Percentiles rank a stretch among this genome's conserved stretches.
Conservation (phyloP, 176 grass and related monocot species). For the Canna indica region DNA sequence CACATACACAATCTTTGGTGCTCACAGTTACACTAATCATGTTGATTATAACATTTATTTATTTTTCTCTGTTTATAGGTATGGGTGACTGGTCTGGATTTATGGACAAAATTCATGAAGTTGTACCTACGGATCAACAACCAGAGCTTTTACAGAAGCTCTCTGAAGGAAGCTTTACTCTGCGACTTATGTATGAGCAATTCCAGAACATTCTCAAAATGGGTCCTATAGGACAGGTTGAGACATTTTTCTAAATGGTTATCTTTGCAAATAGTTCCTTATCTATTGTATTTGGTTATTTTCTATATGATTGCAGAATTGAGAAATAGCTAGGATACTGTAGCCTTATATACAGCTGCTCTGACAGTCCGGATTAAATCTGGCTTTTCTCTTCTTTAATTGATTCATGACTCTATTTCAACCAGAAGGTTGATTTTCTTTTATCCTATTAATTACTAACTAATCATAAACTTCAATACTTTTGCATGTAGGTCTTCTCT, state of each 20-base stretch:
- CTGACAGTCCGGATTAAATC: neutral
- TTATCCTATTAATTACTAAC: neutral
- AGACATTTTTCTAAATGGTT: neutral
- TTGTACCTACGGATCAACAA: constrained; percentile 85
- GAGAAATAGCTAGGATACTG: too few species aligned
- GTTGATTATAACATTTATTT: neutral
- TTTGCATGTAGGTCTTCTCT: constrained; percentile 60
- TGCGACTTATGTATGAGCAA: constrained; percentile 87
- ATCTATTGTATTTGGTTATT: too few species aligned
- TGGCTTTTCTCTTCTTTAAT: neutral
- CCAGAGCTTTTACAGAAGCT: constrained; percentile 83
- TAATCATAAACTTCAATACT: neutral
- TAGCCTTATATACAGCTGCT: too few species aligned
- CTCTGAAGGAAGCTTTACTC: constrained; percentile 87
- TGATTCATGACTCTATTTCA: too few species aligned
- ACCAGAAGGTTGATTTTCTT: too few species aligned
- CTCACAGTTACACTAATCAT: neutral
- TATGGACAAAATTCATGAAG: constrained; percentile 94
- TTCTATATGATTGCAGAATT: neutral
- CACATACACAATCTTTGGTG: neutral
- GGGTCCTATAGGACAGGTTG: constrained; percentile 85
- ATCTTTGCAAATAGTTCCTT: neutral
- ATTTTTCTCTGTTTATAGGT: constrained; percentile 27
- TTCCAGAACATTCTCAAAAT: constrained; percentile 92
- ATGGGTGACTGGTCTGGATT: constrained; percentile 91